Conservation (phyloP, 2,329 filamentous ascomycete genomes). For the Monosporascus cannonballus region DNA sequence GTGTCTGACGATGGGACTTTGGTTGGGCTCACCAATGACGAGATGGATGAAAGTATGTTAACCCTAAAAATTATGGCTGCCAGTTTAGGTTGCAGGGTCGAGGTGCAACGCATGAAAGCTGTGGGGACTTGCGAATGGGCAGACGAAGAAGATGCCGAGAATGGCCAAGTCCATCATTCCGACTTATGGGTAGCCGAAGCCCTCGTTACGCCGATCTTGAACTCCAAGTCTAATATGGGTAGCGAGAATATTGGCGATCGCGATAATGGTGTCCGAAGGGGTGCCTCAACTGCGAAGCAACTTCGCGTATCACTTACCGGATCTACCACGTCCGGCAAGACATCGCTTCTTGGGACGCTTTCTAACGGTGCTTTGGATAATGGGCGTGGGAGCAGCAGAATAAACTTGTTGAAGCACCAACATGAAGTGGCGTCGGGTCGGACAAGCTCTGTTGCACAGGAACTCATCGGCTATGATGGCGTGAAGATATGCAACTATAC, state of each 20-base stretch:
- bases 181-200: conserved; percentile 87
- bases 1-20: conserved; percentile 92
- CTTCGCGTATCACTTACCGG: conserved; percentile 83
- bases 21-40: conserved; percentile 80
- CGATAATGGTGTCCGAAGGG: conserved; percentile 28
- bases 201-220: conserved; percentile 69
- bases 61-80: conserved; percentile 88
- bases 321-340: conserved; percentile 87
- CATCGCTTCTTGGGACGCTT: conserved; percentile 79
- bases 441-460: conserved; percentile 91
- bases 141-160: conserved; percentile 32
- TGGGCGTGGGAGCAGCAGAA: conserved; percentile 79
- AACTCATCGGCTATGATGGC: conserved; percentile 76
- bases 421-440: conserved; percentile 90
- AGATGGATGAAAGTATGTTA: conserved; percentile 83
- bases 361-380: conserved; percentile 88
- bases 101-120: conserved; percentile 72
- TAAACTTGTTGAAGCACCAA: conserved; percentile 84
- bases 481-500: conserved; percentile 71
- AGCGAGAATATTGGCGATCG: conserved; percentile 13
- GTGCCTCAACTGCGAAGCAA: conserved; percentile 60
- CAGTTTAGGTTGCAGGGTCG: conserved; percentile 79
- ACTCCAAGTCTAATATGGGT: conserved; percentile 24
- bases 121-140: conserved; percentile 81
- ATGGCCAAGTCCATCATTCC: conserved; percentile 30